Base-by-base conservation (phyloP, 345 rosid species). In the Erodium maritimum region DNA sequence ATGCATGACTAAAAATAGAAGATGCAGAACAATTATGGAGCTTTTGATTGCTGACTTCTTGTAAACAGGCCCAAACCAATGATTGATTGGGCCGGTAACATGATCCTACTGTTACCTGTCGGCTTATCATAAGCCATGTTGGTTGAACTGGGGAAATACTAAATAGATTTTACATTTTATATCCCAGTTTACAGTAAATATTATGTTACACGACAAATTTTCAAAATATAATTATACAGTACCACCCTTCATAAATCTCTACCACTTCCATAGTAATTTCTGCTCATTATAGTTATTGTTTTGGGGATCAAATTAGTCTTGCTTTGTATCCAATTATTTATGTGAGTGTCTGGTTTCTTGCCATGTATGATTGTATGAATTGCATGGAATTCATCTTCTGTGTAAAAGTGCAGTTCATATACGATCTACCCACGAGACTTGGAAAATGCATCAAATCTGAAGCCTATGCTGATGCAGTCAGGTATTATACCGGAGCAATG, bases 351-450 rank as follows among this genome's bases (percentile, higher is more conserved):
- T 50, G 58, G 57, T 65, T 52, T 70, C 53, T 67, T 59, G 63
- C 20, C 65, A 66, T 73, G 34, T 33, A 57, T 58, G 55, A 11
- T 14, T 42, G 8, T 14, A 14, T 42, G 48, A 79, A 68, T 75
- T 73, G 79, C 56, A 70, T 63, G 63, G 56, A 58, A 63, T 70
- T 79, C 65, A 58, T 73, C 65, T 76, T 79, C 21, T 73, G 65
- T 69, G 76, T 64, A 76, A 76, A 82, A 77, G 90, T 67, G 79
- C 96, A 94, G 99, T 85, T 94, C 88, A 94, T 90, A 68, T 94
- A 87, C 71, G 99, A 94, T 78, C 84, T 94, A 74, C 99, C 99
- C 4, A 87, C 91, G 65, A 84, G 91, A 73, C 99, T 94, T 70
- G 85, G 79, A 72, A 94, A 84, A 62, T 94, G 95, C 71, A 87